Conservation (phyloP, 1,284 basidiomycete species). For the Fomitopsis betulina region DNA sequence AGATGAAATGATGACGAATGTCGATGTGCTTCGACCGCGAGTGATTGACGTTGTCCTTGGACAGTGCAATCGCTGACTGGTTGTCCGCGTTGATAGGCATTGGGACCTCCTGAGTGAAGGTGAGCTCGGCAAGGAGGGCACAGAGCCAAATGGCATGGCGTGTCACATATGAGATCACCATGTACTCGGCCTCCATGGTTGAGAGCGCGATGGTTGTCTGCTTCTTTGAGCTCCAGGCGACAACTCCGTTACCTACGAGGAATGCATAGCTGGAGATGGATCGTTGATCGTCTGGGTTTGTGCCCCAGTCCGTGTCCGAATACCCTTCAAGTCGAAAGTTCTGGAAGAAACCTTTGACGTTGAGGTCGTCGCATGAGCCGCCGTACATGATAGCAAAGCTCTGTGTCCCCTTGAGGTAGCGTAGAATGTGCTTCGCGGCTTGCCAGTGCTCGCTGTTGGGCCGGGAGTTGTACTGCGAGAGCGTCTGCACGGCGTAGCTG, state of each 20-base stretch:
- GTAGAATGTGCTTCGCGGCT: conserved; percentile 33
- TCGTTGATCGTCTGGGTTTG: conserved; percentile 12
- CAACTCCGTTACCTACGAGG: neutral
- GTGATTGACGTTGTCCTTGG: conserved; percentile 23
- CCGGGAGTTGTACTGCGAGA: neutral
- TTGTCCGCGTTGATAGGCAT: conserved; percentile 27
- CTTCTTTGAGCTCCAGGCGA: conserved; percentile 14
- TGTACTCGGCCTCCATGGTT: conserved; percentile 15
- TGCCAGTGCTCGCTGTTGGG: conserved; percentile 6
- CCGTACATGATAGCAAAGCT: conserved; percentile 27
- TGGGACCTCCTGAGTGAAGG: neutral
- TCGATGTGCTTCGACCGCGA: conserved; percentile 31
- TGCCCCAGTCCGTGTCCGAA: conserved; percentile 22
- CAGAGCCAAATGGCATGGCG: conserved; percentile 24
- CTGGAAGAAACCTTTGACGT: neutral
- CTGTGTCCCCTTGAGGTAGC: conserved; percentile 35
- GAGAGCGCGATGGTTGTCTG: conserved; percentile 13
- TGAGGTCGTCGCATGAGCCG: conserved; percentile 2
- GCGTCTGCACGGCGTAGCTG: conserved; percentile 3
- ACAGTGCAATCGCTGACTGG: conserved; percentile 24
- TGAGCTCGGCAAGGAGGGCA: conserved; percentile 16
- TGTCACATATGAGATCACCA: conserved; percentile 9
- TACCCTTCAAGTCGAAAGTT: conserved; percentile 7
- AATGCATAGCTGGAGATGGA: conserved; percentile 13
- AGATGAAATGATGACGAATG: conserved; percentile 27